These are phyloP conservation scores for Limonomyces culmigenus DNA, from an alignment of 1,284 basidiomycete species.

Conservation along the genomic window DNA sequence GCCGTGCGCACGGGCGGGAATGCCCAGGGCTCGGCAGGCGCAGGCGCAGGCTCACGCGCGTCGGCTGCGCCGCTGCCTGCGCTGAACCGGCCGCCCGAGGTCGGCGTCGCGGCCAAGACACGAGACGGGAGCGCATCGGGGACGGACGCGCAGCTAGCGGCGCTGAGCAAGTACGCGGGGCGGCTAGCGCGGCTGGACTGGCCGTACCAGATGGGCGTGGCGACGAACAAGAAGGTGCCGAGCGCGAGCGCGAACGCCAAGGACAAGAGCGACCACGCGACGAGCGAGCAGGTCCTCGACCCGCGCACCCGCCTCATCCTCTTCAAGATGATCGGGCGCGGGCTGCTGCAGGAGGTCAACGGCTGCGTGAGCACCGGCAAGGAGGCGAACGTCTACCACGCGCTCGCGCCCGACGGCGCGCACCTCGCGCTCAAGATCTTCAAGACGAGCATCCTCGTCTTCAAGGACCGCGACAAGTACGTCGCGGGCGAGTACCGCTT, in stretches of 20 bases:
- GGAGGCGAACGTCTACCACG: conserved; percentile 94
- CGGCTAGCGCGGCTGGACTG: conserved; percentile 51
- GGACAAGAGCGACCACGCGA: conserved; percentile 89
- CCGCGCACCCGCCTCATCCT: conserved; percentile 80
- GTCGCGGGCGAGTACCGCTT: conserved; percentile 89
- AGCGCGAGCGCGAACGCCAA: conserved; percentile 74
- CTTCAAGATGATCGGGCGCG: conserved; percentile 87
- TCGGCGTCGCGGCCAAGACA: conserved; percentile 5
- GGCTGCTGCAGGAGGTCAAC: conserved; percentile 74
- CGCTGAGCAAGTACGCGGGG: conserved; percentile 54
- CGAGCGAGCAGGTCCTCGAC: conserved; percentile 88
- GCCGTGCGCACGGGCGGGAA: conserved; percentile 55
- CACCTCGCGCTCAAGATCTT: conserved; percentile 93
- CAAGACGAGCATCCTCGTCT: conserved; percentile 94
- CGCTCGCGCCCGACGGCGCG: conserved; percentile 39
- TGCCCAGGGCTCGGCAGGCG: conserved; percentile 21
- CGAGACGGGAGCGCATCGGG: conserved; percentile 32
- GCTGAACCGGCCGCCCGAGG: conserved; percentile 46
- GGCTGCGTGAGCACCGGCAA: conserved; percentile 93
- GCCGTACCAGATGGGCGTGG: conserved; percentile 65
- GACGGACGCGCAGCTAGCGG: conserved; percentile 59
- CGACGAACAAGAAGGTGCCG: conserved; percentile 79
- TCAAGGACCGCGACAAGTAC: conserved; percentile 94
- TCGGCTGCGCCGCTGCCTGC: conserved; percentile 50
- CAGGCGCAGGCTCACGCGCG: conserved; percentile 6